Conservation (phyloP, 768 basidiomycete genomes). For the Pleurotus eryngii region DNA sequence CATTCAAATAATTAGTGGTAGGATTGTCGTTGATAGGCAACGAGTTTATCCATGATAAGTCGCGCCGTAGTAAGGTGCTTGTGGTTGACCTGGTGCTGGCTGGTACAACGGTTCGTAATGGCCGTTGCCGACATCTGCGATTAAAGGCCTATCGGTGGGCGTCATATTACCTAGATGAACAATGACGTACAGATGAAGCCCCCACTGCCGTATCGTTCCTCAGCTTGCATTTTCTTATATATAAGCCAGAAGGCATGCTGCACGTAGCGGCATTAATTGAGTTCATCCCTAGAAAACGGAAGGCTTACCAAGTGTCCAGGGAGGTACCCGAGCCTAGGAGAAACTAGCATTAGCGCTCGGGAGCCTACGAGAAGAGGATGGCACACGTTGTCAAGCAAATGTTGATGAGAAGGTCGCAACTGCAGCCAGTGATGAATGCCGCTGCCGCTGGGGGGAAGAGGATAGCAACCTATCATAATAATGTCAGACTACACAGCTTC, state of each 20-base stretch:
- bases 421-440: conserved; percentile 75
- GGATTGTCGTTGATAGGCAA: too few species aligned
- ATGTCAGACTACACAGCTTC: neutral
- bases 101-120: conserved; percentile 22
- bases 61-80: conserved; percentile 16
- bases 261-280: conserved; percentile 13
- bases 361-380: neutral
- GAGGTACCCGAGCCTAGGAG: conserved; percentile 66
- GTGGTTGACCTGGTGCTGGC: conserved; percentile 11
- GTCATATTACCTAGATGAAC: neutral
- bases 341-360: neutral
- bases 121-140: conserved; percentile 26
- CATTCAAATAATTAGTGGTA: too few species aligned
- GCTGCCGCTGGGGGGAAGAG: conserved; percentile 82
- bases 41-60: conserved; percentile 11
- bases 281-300: too few species aligned
- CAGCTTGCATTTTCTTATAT: conserved; percentile 86
- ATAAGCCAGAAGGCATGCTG: conserved; percentile 86
- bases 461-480: conserved; percentile 59
- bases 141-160: neutral
- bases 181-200: conserved; percentile 68
- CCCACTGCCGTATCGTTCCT: conserved; percentile 75
- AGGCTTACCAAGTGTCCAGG: conserved; percentile 50
- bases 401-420: conserved; percentile 85
- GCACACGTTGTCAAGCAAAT: conserved; percentile 72